Conservation (phyloP, 495 filamentous ascomycete species). For the Hyphodiscus hymeniophilus region DNA sequence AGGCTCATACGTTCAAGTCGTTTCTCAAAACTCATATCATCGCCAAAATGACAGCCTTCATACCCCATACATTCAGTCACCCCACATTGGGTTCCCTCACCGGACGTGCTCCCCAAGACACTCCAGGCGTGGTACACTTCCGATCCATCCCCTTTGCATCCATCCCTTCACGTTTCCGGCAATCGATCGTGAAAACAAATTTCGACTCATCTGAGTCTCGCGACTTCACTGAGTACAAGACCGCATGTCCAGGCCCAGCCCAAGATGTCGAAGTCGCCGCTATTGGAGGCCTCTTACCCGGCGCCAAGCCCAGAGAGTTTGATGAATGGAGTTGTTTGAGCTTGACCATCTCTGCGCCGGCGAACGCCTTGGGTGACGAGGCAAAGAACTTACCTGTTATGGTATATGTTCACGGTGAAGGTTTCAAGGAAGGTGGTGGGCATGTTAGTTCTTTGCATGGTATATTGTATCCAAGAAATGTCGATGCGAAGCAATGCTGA, state of each 20-base stretch:
- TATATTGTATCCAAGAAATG: no score
- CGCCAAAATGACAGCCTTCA: no score
- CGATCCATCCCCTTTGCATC: constrained; percentile 6
- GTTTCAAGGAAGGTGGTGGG: background rate
- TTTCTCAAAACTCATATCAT: no score
- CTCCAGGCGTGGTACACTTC: no score
- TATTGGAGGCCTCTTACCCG: constrained; percentile 1
- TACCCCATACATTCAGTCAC: no score
- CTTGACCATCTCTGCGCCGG: constrained; percentile 31
- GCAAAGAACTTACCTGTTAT: constrained; percentile 28
- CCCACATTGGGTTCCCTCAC: no score
- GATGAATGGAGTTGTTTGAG: constrained; percentile 38
- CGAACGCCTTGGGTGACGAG: background rate
- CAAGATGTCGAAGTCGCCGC: background rate
- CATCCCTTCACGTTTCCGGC: constrained; percentile 1
- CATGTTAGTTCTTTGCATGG: background rate
- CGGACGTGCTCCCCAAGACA: no score
- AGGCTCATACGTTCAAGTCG: no score
- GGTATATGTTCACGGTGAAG: constrained; percentile 34
- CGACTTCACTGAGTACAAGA: constrained; percentile 1
- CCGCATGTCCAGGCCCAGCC: background rate
- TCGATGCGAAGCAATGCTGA: no score
- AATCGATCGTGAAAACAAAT: constrained; percentile 1
- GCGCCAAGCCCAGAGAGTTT: background rate
- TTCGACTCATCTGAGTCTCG: background rate